Evolutionary conservation across 1,139 yeast genomes (phyloP), one percentile per base, ranked within the genome.

Genomic region (Cylindricascospora bacillispora): DNA sequence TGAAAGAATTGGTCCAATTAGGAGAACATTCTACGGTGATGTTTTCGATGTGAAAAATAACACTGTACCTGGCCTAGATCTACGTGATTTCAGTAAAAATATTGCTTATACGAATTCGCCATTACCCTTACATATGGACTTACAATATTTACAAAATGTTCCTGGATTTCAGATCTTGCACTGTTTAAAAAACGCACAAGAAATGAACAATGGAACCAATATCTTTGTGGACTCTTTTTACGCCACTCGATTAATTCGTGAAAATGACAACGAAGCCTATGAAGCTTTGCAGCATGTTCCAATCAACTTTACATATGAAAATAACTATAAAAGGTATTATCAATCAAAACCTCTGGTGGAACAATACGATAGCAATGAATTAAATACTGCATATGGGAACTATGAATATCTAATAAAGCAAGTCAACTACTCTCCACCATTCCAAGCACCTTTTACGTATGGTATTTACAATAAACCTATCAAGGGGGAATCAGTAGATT

Each of bases 121-220:
- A 39, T 61, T 81, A 31, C 89, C 89, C 3, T 60, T 81, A 34
- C 93, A 81, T 45, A 80, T 78, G 82, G 93, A 81, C 43, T 61
- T 81, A 24, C 62, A 76, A 30, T 81, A 80, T 54, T 74, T 79
- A 47, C 89, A 81, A 50, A 73, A 85, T 6, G 92, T 92, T 2
- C 93, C 93, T 0, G 93, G 93, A 0, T 59, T 80, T 23, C 92
- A 81, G 47, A 52, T 79, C 22, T 60, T 81, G 27, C 92, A 80
- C 44, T 65, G 72, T 31, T 67, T 80, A 28, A 62, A 70, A 30
- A 80, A 80, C 50, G 62, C 69, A 5, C 68, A 44, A 2, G 92
- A 89, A 3, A 86, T 86, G 3, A 85, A 77, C 31, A 42, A 39
- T 21, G 50, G 51, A 12, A 41, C 40, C 29, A 76, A 73, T 30